These are phyloP conservation scores for Solanum pennellii DNA, from an alignment of 257 asterid species.

Conservation along the genomic window DNA sequence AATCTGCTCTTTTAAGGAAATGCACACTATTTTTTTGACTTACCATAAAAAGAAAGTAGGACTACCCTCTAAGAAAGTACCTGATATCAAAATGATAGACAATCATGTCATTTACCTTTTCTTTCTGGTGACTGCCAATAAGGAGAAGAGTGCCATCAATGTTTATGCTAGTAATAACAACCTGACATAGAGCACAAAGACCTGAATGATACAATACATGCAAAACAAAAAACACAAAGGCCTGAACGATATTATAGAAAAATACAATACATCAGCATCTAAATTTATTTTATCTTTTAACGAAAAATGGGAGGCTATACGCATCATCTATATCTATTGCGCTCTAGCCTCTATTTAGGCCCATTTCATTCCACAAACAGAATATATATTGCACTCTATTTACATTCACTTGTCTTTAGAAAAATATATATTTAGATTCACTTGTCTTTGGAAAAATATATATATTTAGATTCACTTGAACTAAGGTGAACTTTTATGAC, in stretches of 20 bases:
- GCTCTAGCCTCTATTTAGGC: not conserved
- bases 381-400: not conserved
- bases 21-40: not conserved
- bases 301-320: not conserved
- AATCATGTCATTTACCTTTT: constrained; percentile 41
- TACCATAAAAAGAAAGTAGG: not conserved
- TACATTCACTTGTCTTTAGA: not conserved
- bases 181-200: constrained; percentile 36
- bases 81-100: not conserved
- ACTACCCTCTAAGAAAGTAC: not conserved
- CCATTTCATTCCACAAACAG: not conserved
- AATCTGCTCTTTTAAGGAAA: not conserved
- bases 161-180: constrained; percentile 87
- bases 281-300: not conserved
- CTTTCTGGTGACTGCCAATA: constrained; percentile 86
- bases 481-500: not conserved
- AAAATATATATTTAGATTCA: not conserved
- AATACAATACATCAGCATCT: not conserved
- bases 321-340: not conserved
- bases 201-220: not conserved
- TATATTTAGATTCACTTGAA: not conserved
- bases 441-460: not conserved
- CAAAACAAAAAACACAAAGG: not conserved
- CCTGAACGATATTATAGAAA: not conserved
- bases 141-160: constrained; percentile 70